These are phyloP conservation scores for Colletotrichum coccodes DNA, from an alignment of 2,329 filamentous ascomycete species.

Conservation along the genomic window DNA sequence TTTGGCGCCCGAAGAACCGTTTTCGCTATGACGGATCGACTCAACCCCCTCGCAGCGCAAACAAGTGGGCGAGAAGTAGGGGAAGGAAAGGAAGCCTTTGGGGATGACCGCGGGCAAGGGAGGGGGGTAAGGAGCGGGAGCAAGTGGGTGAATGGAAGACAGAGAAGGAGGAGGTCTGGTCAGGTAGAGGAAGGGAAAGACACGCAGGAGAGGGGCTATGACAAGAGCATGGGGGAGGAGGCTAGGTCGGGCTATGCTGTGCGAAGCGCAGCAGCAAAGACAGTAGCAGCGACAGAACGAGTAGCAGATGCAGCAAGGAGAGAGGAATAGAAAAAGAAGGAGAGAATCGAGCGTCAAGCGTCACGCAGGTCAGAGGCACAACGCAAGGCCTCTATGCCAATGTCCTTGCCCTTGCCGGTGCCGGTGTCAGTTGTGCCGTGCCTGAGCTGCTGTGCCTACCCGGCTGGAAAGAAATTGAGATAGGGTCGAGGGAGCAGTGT, in stretches of 20 bases:
- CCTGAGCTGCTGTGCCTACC: not conserved
- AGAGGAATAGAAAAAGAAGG: not conserved
- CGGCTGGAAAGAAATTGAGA: too few species aligned
- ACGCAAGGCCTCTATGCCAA: not conserved
- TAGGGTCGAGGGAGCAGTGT: too few species aligned
- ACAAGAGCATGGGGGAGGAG: conserved; percentile 43
- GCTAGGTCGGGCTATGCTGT: conserved; percentile 13
- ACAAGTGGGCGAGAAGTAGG: not conserved
- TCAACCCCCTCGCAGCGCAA: not conserved
- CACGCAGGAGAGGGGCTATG: conserved; percentile 38
- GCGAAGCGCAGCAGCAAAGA: not conserved
- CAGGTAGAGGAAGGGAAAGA: not conserved
- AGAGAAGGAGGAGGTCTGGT: not conserved
- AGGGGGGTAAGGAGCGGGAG: not conserved
- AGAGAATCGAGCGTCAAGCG: not conserved
- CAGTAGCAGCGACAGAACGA: not conserved
- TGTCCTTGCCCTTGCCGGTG: too few species aligned
- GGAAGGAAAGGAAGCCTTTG: not conserved
- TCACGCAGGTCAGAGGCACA: not conserved
- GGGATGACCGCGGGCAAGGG: not conserved
- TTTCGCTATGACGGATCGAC: not conserved
- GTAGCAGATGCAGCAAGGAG: not conserved
- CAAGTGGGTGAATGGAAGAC: not conserved
- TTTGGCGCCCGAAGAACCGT: not conserved
- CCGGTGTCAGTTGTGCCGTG: not conserved